Evolutionary conservation across 371 early-diverging fungal genomes (phyloP), one percentile per base, ranked within the genome.

Genomic region (Actinomucor elegans): DNA sequence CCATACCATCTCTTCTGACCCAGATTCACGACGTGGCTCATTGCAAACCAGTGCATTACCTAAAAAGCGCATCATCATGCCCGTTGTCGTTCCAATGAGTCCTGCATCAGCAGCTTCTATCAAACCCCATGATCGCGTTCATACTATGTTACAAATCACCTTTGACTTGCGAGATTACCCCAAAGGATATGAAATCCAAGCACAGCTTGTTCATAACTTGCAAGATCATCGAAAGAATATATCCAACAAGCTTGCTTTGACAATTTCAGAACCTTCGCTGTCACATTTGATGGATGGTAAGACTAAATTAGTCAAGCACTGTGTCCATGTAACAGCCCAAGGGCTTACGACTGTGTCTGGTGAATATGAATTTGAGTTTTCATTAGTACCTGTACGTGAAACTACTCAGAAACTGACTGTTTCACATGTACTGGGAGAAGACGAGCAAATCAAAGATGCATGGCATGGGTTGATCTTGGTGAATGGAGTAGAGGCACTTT

Each of bases 381-480:
- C 46, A 12, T 48, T 71, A 14, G 29, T 41, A 6, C 75, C 69
- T 8, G 56, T 55, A 2, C 43, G 34, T 5, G 56, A 71, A 18
- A 61, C 64, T 15, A 44, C 32, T 2, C 55, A 44, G 17, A 41
- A 59, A 18, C 33, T 75, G 21, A 72, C 72, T 0, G 63, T 69
- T 0, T 67, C 65, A 12, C 67, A 64, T 29, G 60, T 69, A 0
- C 43, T 75, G 5, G 69, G 65, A 2, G 70, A 67, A 20, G 72
- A 69, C 36, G 57, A 40, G 12, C 7, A 17, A 17, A 31, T 55
- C 3, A 36, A 64, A 26, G 61, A 59, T 2, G 40, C 43, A 12
- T 66, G 66, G 66, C 37, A 54, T 21, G 64, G 69, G 3, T 17
- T 51, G 1, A 55, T 63, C 6, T 15, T 63, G 12, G 50, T 63